These are phyloP conservation scores for Phyllosticta citribraziliensis DNA, from an alignment of 2,329 filamentous ascomycete genomes.

Conservation along the genomic window DNA sequence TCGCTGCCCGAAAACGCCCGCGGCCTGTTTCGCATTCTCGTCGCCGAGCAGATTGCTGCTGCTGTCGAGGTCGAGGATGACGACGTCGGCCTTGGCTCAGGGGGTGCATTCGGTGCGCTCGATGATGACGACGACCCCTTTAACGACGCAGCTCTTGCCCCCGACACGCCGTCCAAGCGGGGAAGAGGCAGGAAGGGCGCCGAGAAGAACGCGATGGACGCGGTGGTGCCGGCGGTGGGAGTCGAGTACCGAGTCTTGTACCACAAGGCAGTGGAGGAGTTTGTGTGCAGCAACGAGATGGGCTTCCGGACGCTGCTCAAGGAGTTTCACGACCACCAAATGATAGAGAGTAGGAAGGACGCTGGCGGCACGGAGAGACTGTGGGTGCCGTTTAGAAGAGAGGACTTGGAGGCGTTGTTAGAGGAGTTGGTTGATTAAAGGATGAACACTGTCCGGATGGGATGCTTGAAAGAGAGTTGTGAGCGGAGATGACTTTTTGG, in stretches of 20 bases:
- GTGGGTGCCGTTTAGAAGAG: conserved; percentile 73
- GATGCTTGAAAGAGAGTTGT: not conserved
- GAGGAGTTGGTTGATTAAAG: conserved; percentile 52
- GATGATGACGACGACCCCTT: conserved; percentile 19
- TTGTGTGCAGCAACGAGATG: conserved; percentile 94
- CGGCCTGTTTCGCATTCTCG: conserved; percentile 73
- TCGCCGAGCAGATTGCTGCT: conserved; percentile 70
- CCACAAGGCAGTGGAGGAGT: conserved; percentile 91
- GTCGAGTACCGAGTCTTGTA: conserved; percentile 89
- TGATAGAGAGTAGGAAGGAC: conserved; percentile 85
- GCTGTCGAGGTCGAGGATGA: conserved; percentile 49
- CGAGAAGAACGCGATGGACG: conserved; percentile 17
- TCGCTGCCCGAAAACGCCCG: conserved; percentile 87
- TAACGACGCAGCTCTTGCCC: conserved; percentile 18
- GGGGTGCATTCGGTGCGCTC: conserved; percentile 28
- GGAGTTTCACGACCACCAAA: conserved; percentile 97
- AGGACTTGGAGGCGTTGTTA: conserved; percentile 80
- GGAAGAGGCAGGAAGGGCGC: conserved; percentile 15
- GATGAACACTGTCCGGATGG: not conserved
- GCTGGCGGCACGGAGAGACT: conserved; percentile 74
- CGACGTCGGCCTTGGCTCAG: conserved; percentile 32
- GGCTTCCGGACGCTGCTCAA: conserved; percentile 89
- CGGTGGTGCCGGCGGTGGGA: conserved; percentile 40
- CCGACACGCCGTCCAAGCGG: conserved; percentile 15
- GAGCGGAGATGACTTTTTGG: conserved; percentile 53